A percentile compares a stretch with the other conserved stretches of the same genome.
Evolutionary conservation across 768 basidiomycete genomes (phyloP).

Genomic region (Porpolomopsis calyptriformis): DNA sequence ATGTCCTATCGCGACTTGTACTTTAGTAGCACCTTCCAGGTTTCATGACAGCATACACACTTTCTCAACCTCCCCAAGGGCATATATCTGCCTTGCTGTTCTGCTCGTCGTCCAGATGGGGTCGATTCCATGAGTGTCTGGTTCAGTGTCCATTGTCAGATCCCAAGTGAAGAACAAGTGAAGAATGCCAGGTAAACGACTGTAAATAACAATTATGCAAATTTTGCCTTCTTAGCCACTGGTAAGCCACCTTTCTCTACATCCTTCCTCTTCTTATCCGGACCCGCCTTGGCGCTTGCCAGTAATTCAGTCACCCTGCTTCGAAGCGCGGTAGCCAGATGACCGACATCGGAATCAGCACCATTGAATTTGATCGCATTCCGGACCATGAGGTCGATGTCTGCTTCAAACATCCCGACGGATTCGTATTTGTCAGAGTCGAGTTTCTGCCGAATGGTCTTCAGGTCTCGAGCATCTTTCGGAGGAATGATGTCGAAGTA

Average conservation of each 20-base stretch:
- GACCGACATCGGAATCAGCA: conserved; percentile 66
- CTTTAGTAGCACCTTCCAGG: not conserved
- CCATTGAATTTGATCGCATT: conserved; percentile 91
- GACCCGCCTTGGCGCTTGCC: conserved; percentile 35
- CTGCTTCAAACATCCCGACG: conserved; percentile 69
- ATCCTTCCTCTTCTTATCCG: conserved; percentile 67
- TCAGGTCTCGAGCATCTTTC: conserved; percentile 80
- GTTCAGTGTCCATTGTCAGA: conserved; percentile 18
- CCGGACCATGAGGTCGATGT: conserved; percentile 76
- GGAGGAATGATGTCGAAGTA: conserved; percentile 81
- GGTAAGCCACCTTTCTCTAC: conserved; percentile 53
- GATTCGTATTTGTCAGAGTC: conserved; percentile 76
- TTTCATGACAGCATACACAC: conserved; percentile 24
- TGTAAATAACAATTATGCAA: conserved; percentile 11
- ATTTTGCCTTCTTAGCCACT: conserved; percentile 58
- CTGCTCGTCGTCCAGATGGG: conserved; percentile 75
- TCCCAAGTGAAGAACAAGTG: not conserved
- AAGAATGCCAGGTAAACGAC: too few species aligned
- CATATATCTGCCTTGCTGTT: conserved; percentile 73
- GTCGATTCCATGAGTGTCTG: conserved; percentile 44
- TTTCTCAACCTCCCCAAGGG: conserved; percentile 73
- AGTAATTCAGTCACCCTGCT: conserved; percentile 47
- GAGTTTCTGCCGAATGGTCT: conserved; percentile 70
- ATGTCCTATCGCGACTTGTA: conserved; percentile 46
- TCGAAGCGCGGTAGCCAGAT: conserved; percentile 39